Conservation (phyloP, 2,329 filamentous ascomycete species). For the Aspergillus sp. region DNA sequence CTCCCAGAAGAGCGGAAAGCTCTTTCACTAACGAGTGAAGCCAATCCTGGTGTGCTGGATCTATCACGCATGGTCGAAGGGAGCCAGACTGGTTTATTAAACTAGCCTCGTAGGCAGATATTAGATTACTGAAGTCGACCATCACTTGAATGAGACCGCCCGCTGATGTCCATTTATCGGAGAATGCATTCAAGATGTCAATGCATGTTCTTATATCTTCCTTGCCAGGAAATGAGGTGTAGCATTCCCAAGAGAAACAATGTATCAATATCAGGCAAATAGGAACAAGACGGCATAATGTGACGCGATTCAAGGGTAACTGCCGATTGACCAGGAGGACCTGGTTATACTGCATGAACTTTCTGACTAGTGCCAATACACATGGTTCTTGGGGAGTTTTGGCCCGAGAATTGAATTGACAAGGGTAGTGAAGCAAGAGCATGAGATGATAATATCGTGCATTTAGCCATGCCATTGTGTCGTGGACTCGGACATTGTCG, state of each 20-base stretch:
- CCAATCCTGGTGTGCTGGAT: neutral
- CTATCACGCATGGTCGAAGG: neutral
- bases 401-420: too few relatives aligned
- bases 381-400: too few relatives aligned
- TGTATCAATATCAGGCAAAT: too few relatives aligned
- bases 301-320: too few relatives aligned
- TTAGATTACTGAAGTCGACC: neutral
- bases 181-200: neutral
- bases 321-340: too few relatives aligned
- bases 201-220: neutral
- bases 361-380: too few relatives aligned
- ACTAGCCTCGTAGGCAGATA: neutral
- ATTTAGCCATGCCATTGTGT: conserved; percentile 9
- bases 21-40: neutral
- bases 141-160: neutral
- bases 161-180: neutral
- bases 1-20: neutral
- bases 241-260: too few relatives aligned
- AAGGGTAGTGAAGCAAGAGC: conserved; percentile 5
- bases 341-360: too few relatives aligned
- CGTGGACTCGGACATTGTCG: conserved; percentile 5
- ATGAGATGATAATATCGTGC: conserved; percentile 8
- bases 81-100: neutral
- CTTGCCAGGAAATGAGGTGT: neutral
- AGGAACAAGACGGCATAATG: too few relatives aligned